Conservation (phyloP, 768 basidiomycete genomes). For the Pholiota conissans region DNA sequence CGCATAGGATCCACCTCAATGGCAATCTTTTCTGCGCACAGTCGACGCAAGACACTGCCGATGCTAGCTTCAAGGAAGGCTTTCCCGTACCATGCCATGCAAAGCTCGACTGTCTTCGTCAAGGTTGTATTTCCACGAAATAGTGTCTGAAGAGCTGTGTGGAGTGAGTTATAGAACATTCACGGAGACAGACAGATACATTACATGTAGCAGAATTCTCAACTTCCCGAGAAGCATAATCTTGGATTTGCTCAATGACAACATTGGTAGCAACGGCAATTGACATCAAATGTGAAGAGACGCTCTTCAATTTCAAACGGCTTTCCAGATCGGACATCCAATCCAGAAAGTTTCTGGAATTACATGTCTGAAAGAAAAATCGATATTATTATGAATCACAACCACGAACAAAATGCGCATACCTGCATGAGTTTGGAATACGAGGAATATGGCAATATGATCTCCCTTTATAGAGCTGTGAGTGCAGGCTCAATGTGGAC, state of each 20-base stretch:
- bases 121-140: conserved; percentile 69
- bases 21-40: conserved; percentile 71
- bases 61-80: conserved; percentile 80
- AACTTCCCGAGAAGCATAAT: conserved; percentile 70
- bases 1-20: conserved; percentile 84
- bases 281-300: conserved; percentile 61
- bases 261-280: conserved; percentile 69
- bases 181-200: conserved; percentile 18
- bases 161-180: conserved; percentile 5
- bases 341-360: conserved; percentile 65
- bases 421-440: conserved; percentile 67
- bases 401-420: conserved; percentile 16
- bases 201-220: conserved; percentile 66
- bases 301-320: conserved; percentile 63
- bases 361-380: conserved; percentile 42
- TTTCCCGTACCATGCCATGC: conserved; percentile 82
- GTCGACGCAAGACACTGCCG: conserved; percentile 63
- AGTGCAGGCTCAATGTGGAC: neutral
- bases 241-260: conserved; percentile 67
- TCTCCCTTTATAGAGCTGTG: conserved; percentile 51
- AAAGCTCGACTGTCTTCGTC: conserved; percentile 76
- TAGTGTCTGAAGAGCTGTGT: conserved; percentile 70
- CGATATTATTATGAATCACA: neutral
- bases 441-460: conserved; percentile 67
- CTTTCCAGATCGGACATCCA: conserved; percentile 74